A percentile compares a stretch with the other conserved stretches of the same genome.
phyloP scores from a whole-genome alignment of 257 asterid species.

The Fraxinus pennsylvanica region DNA sequence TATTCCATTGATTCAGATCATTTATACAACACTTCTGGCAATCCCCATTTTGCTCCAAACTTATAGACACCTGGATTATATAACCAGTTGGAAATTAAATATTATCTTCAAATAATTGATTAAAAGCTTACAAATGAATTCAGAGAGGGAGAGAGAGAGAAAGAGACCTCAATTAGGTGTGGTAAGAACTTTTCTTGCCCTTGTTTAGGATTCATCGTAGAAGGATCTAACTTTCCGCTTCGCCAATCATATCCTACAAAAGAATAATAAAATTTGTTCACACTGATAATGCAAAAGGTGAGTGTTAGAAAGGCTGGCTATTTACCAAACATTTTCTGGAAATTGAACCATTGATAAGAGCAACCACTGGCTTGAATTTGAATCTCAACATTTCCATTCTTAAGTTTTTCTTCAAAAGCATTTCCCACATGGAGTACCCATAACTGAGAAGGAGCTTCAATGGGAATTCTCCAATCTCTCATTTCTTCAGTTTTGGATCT shows the following conservation, averaged over 20 bases:
- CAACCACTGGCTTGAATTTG: conserved; percentile 87
- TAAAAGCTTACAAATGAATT: not conserved
- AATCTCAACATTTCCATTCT: conserved; percentile 48
- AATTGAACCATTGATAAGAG: conserved; percentile 94
- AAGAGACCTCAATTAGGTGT: conserved; percentile 70
- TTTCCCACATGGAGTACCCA: conserved; percentile 95
- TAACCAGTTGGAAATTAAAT: not conserved
- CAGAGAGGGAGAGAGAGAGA: not conserved
- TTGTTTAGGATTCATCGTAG: conserved; percentile 69
- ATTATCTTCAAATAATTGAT: not conserved
- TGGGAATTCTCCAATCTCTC: conserved; percentile 85
- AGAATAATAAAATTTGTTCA: not conserved
- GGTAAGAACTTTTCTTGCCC: conserved; percentile 76
- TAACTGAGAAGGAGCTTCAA: conserved; percentile 87
- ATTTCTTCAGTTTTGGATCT: conserved; percentile 34
- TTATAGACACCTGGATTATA: conserved; percentile 63
- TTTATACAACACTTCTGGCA: conserved; percentile 51
- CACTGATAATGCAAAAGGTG: not conserved
- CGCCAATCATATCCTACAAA: conserved; percentile 89
- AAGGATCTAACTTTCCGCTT: conserved; percentile 84
- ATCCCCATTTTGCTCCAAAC: conserved; percentile 51
- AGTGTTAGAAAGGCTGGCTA: not conserved
- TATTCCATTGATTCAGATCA: conserved; percentile 57
- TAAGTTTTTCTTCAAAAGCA: conserved; percentile 60
- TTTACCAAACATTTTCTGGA: conserved; percentile 95